Conservation (phyloP, 768 basidiomycete species). For the Heimioporus sp. region DNA sequence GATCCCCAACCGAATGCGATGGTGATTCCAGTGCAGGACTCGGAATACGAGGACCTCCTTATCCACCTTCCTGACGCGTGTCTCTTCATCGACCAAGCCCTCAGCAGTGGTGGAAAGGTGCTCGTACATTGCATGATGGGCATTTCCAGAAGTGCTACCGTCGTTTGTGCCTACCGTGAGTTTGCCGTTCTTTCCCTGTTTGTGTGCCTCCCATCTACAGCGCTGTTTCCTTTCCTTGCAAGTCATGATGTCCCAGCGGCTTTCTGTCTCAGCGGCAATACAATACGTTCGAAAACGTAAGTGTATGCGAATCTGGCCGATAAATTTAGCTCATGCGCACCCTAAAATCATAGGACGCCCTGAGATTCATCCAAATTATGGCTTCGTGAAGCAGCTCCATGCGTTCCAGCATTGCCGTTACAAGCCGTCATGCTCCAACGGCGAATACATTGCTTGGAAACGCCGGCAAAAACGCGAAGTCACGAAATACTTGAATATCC, state of each 20-base stretch:
- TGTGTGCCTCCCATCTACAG: constrained; percentile 1
- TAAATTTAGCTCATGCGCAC: constrained; percentile 9
- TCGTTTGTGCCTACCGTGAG: constrained; percentile 55
- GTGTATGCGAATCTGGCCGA: constrained; percentile 9
- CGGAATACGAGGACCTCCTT: constrained; percentile 55
- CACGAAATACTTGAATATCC: constrained; percentile 47
- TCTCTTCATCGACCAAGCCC: constrained; percentile 59
- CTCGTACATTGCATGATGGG: constrained; percentile 78
- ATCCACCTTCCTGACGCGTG: constrained; percentile 61
- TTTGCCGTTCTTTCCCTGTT: constrained; percentile 6
- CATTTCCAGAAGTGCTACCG: constrained; percentile 64
- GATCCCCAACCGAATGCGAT: constrained; percentile 36
- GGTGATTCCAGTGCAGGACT: constrained; percentile 40
- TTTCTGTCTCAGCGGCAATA: constrained; percentile 44
- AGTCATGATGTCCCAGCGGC: constrained; percentile 52
- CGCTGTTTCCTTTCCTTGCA: neutral
- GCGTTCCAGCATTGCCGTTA: constrained; percentile 52
- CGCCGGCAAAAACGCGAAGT: constrained; percentile 53
- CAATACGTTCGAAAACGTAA: constrained; percentile 49
- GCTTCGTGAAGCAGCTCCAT: constrained; percentile 59
- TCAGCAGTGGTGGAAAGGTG: constrained; percentile 51
- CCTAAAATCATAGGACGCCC: constrained; percentile 33
- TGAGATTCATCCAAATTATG: constrained; percentile 40
- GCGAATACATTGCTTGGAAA: constrained; percentile 57
- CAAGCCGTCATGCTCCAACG: constrained; percentile 39